phyloP scores from a whole-genome alignment of 257 asterid species.

The Nicotiana sylvestris region DNA sequence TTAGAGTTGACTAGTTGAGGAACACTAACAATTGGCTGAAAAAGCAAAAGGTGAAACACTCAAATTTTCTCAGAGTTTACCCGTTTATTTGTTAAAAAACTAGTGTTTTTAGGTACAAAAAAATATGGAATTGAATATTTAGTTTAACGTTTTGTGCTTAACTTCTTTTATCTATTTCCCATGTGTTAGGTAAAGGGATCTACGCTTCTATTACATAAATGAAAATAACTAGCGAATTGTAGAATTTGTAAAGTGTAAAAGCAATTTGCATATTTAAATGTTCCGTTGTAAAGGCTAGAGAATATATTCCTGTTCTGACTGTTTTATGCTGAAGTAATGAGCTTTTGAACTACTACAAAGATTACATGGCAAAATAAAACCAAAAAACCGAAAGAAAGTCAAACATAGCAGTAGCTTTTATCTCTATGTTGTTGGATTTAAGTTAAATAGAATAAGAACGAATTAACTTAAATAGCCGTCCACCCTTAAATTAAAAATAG shows the following conservation, averaged over 20 bases:
- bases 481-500: too few relatives aligned
- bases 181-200: neutral
- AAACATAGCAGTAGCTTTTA: too few relatives aligned
- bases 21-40: constrained; percentile 25
- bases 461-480: too few relatives aligned
- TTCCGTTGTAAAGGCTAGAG: neutral
- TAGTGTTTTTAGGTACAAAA: neutral
- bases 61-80: neutral
- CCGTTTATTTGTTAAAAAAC: neutral
- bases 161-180: neutral
- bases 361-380: neutral
- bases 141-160: neutral
- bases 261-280: constrained; percentile 6
- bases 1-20: constrained; percentile 13
- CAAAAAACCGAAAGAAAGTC: neutral
- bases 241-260: constrained; percentile 2
- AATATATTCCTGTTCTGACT: neutral
- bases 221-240: neutral
- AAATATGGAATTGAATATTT: neutral
- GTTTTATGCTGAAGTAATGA: neutral
- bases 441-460: neutral
- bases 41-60: constrained; percentile 29
- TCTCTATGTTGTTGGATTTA: neutral
- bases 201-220: neutral
- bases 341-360: neutral